A percentile compares a stretch with the other conserved stretches of the same genome.
Conservation (phyloP, 345 rosid genomes). For the Bruguiera sexangula region DNA sequence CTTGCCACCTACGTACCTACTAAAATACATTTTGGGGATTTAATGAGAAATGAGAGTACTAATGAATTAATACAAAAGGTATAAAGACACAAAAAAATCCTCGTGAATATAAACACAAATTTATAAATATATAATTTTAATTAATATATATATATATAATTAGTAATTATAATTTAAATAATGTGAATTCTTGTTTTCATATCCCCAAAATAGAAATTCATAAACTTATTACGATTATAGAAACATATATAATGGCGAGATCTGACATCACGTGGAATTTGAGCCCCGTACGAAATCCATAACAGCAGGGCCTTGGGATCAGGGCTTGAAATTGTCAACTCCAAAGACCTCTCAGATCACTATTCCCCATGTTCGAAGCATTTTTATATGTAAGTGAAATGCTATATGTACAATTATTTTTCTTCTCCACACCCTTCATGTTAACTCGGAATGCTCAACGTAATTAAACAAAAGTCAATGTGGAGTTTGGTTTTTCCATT, state of each 20-base stretch:
- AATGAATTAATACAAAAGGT: background rate
- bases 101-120: no score
- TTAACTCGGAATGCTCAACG: background rate
- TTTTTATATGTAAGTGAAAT: background rate
- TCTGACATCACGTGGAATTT: conserved; percentile 26
- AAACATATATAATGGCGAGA: background rate
- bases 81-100: no score
- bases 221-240: background rate
- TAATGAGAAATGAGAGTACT: background rate
- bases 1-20: no score
- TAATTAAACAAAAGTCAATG: conserved; percentile 1
- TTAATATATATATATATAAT: no score
- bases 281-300: conserved; percentile 31
- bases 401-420: background rate
- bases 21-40: background rate
- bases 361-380: background rate
- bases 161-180: no score
- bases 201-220: background rate
- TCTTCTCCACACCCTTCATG: background rate
- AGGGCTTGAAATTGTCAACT: conserved; percentile 37
- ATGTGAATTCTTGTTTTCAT: no score
- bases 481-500: background rate
- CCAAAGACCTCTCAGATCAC: conserved; percentile 5
- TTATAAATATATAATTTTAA: no score
- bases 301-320: conserved; percentile 27